These are phyloP conservation scores for Chalaropsis ovoidea DNA, from an alignment of 2,329 filamentous ascomycete genomes.

Conservation along the genomic window DNA sequence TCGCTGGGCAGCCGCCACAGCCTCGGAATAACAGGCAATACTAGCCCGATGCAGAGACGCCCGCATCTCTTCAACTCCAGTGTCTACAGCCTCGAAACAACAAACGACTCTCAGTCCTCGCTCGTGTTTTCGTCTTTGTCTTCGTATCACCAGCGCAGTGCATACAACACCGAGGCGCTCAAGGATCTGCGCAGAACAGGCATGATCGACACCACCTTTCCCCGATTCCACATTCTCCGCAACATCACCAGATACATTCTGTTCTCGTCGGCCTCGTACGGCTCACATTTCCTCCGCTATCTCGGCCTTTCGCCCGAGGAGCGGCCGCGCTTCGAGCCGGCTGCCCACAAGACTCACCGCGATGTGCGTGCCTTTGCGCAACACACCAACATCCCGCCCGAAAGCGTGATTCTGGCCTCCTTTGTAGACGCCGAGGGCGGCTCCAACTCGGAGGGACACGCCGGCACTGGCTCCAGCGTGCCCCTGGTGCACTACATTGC, in stretches of 20 bases:
- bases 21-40: conserved; percentile 7
- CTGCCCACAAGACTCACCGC: conserved; percentile 43
- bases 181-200: conserved; percentile 43
- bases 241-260: conserved; percentile 57
- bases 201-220: conserved; percentile 49
- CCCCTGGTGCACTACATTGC: conserved; percentile 65
- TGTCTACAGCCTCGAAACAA: conserved; percentile 51
- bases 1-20: conserved; percentile 19
- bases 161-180: conserved; percentile 42
- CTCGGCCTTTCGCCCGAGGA: conserved; percentile 49
- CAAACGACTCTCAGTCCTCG: conserved; percentile 44
- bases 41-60: conserved; percentile 12
- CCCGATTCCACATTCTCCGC: conserved; percentile 47
- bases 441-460: conserved; percentile 53
- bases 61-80: conserved; percentile 36
- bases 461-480: conserved; percentile 47
- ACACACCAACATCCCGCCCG: conserved; percentile 49
- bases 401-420: conserved; percentile 56
- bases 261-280: conserved; percentile 57
- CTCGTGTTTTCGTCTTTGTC: conserved; percentile 37
- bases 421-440: conserved; percentile 61
- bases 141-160: conserved; percentile 40
- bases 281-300: conserved; percentile 51
- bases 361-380: conserved; percentile 55
- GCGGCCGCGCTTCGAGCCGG: conserved; percentile 33